phyloP scores from a whole-genome alignment of 805 yeast species.

The Ogataea parapolymorpha region DNA sequence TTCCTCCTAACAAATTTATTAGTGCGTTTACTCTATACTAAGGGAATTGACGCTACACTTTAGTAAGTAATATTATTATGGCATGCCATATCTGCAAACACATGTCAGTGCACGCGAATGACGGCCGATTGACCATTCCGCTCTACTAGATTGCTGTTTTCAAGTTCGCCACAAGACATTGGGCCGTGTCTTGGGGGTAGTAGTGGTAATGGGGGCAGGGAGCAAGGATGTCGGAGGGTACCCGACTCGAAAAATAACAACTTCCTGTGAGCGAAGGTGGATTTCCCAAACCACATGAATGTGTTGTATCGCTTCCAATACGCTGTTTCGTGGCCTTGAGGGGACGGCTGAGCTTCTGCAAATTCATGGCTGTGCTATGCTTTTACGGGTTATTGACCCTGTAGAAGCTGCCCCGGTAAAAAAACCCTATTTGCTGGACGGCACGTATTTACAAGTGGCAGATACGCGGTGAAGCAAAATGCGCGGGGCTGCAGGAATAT shows the following conservation, averaged over 20 bases:
- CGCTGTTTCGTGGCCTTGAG: background rate
- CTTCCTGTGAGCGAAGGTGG: too few species aligned
- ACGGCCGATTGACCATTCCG: background rate
- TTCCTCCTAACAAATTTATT: slow-evolving; percentile 11
- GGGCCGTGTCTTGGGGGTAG: background rate
- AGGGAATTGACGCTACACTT: slow-evolving; percentile 2
- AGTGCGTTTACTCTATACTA: slow-evolving; percentile 5
- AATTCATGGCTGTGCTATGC: slow-evolving; percentile 6
- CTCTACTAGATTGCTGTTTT: slow-evolving; percentile 1
- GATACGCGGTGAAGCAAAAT: background rate
- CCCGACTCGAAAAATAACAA: background rate
- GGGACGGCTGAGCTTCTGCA: background rate
- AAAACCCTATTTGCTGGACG: background rate
- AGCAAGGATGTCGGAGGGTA: background rate
- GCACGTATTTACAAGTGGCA: background rate
- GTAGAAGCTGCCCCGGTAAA: slow-evolving; percentile 7
- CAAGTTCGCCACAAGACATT: background rate
- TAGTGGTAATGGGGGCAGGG: background rate
- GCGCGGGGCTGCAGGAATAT: background rate
- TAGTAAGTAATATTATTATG: slow-evolving; percentile 8
- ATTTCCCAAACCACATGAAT: too few species aligned
- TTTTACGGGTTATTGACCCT: slow-evolving; percentile 4
- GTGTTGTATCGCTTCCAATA: too few species aligned
- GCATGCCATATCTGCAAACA: background rate
- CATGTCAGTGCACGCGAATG: background rate